phyloP scores from a whole-genome alignment of 2,329 filamentous ascomycete genomes.

The Ceratocystis cacaofunesta region DNA sequence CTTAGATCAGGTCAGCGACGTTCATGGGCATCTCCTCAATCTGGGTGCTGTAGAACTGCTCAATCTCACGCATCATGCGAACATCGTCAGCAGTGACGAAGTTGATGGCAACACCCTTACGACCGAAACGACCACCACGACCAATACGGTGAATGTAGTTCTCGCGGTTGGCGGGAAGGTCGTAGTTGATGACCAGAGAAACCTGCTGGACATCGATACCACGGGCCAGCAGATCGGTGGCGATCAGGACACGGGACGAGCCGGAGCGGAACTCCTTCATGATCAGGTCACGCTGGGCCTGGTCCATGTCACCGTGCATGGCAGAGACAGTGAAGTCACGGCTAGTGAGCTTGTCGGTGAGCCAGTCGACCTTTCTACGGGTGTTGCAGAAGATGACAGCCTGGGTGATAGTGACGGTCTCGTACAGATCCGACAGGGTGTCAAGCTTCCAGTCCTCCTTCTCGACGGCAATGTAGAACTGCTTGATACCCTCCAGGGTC shows the following conservation, averaged over 20 bases:
- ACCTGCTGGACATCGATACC: conserved; percentile 99
- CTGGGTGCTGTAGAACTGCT: conserved; percentile 99
- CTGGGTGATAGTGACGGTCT: conserved; percentile 98
- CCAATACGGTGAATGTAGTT: conserved; percentile 99
- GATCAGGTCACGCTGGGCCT: conserved; percentile 92
- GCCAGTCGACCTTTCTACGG: conserved; percentile 99
- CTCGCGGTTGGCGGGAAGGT: conserved; percentile 95
- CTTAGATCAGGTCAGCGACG: conserved; percentile 60
- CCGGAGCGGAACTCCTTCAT: conserved; percentile 99
- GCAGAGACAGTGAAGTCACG: conserved; percentile 98
- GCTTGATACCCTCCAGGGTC: conserved; percentile 99
- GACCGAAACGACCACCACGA: conserved; percentile 98
- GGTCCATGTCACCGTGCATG: conserved; percentile 99
- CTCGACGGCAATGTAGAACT: conserved; percentile 99
- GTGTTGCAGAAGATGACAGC: conserved; percentile 99
- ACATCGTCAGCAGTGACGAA: conserved; percentile 98
- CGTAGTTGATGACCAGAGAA: conserved; percentile 99
- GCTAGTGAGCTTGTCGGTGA: conserved; percentile 96
- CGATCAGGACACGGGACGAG: conserved; percentile 95
- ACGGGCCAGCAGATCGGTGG: conserved; percentile 93
- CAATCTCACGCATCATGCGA: conserved; percentile 99
- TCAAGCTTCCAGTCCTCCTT: conserved; percentile 99
- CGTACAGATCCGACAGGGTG: conserved; percentile 95
- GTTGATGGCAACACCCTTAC: conserved; percentile 99
- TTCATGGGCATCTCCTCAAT: conserved; percentile 99